Base-by-base conservation (phyloP, 129 eudicot genomes). In the Lactuca sativa region DNA sequence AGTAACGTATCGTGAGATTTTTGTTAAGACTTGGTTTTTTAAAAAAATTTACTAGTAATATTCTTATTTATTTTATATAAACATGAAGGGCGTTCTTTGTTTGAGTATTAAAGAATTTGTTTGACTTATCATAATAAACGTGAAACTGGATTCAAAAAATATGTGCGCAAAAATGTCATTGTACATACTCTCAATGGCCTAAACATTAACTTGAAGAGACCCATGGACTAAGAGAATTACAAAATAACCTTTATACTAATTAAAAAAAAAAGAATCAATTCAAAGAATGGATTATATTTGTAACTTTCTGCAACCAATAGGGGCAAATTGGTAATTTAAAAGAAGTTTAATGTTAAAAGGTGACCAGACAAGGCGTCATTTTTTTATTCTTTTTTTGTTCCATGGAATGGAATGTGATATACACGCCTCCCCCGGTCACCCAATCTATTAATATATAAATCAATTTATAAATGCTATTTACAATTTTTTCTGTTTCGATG, bases 291-390 rank as follows among this genome's bases (percentile, higher is more conserved):
- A 47, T n/a, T 3, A 4, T 11, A 47, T 47, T 12, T 4, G 52
- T 47, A 47, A 47, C n/a, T 47, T 47, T 47, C 52, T 2, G n/a
- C n/a, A 47, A 47, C 2, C 52, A n/a, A 12, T 4, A 47, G 15
- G 52, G 52, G 7, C 15, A 1, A 47, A 47, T 47, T n/a, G 9
- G 52, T 10, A 10, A 0, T 43, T 43, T 9, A 43, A 2, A 2
- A 1, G 10, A 41, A 43, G 9, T 63, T 48, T 15, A 63, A 63
- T 63, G 8, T 51, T 57, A 53, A 56, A 63, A 40, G 70, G 78
- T 74, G 72, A 57, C 34, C 56, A 56, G 17, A 66, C 51, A 56
- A 65, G 66, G 4, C 72, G 58, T 59, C 34, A 56, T 74, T 57
- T 40, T 74, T 16, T 61, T 25, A 25, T 48, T 21, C 5, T 16